Base-by-base conservation (phyloP, 192 early-diverging fungal species). In the Podila verticillata region DNA sequence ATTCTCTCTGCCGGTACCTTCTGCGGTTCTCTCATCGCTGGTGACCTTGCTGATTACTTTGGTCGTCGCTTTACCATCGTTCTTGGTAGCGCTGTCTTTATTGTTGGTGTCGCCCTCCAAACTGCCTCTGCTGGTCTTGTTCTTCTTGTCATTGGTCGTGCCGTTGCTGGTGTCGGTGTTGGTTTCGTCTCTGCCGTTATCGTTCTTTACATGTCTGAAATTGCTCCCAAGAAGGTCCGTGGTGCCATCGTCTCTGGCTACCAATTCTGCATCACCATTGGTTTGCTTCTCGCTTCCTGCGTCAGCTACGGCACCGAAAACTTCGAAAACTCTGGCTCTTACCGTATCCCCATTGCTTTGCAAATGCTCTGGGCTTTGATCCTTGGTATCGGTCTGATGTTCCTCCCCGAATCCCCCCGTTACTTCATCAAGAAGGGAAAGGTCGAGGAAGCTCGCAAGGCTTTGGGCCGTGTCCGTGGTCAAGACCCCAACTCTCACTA, bases 191-290 rank as follows among this genome's bases (percentile, higher is more conserved):
- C 91, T 44, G 88, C 89, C 85, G 83, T 87, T 39, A 90, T 95
- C n/a, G 84, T 89, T 57, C 65, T 93, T 44, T 77, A 77, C 74
- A 62, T 90, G 80, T 91, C 94, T 54, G 96, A 97, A 71, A 91
- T 95, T 48, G 90, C 95, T 51, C 94, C 94, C 39, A 84, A 93
- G 66, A 85, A 88, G 34, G 92, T 96, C 84, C 93, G 96, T 80
- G 96, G 96, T 44, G 90, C 91, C 31, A 88, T 97, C 39, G 91
- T 95, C 39, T 90, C 93, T 60, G 83, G 95, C 65, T 91, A 97
- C 70, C 96, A 98, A 82, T 93, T 92, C 85, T 90, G 93, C 81
- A 97, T 98, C 86, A 98, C 96, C 61, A 92, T 92, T 87, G 96
- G 74, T 70, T 59, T 77, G 44, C 74, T 77, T 65, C 59, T 92